Base-by-base conservation (phyloP, 2,329 filamentous ascomycete genomes). In the Simplicillium sp. region DNA sequence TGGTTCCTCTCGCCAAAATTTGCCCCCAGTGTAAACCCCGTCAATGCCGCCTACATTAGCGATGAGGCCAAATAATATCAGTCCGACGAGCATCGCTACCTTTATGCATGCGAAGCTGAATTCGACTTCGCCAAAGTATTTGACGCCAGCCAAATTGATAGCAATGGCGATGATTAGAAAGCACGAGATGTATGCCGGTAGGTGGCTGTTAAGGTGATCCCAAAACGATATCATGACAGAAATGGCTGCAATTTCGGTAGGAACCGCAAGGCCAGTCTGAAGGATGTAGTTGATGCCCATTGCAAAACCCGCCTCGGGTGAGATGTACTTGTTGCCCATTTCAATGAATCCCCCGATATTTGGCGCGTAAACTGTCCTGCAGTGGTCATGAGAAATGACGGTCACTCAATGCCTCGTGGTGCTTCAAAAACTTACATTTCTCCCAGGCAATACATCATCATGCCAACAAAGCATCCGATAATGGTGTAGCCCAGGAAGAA, bases 41-140 rank as follows among this genome's bases (percentile, higher is more conserved):
- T 48, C 50, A 8, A 58, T 54, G 15, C 61, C 62, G 31, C 62
- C 62, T 8, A 64, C 51, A 14, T 61, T 54, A 20, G 65, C 50
- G 38, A 64, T 53, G 35, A 66, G 57, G 31, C 61, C 59, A 29
- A 64, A 43, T 14, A 65, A 45, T 37, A 65, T 61, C 31, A 65
- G 50, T 28, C 56, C 60, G 15, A 63, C 41, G 39, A 68, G 62
- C 36, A 66, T 60, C 3, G 67, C 44, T 2, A 67, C 60, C 46
- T 71, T 70, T 48, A 65, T 50, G 7, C 60, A 56, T 0, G 65
- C 64, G 47, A 71, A 66, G 55, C 63, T 64, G 43, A 70, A 71
- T 46, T 70, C 67, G n/a, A 65, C 61, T 47, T 70, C 67, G 36
- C 65, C 65, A 39, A 65, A 66, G 46, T 65, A 62, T 5, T 50